Evolutionary conservation across 805 yeast species (phyloP).

Genomic region (Saturnispora saitoi): DNA sequence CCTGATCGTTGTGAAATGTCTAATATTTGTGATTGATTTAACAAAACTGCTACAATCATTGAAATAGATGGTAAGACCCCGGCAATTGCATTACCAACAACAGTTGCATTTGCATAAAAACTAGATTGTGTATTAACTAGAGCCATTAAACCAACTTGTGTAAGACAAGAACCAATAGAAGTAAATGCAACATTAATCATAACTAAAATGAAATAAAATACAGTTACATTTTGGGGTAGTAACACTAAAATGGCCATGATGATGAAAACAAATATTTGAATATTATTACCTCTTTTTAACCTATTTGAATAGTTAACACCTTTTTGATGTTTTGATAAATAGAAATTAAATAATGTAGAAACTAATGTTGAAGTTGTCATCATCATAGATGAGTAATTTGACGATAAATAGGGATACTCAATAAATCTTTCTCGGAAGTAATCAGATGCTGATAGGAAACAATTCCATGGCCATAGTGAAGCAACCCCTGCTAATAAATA

Average conservation of each 20-base stretch:
- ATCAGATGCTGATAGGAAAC: constrained; percentile 77
- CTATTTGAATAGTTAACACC: constrained; percentile 51
- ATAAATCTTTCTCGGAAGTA: constrained; percentile 61
- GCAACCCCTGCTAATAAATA: constrained; percentile 69
- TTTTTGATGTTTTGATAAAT: constrained; percentile 56
- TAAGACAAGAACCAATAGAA: constrained; percentile 67
- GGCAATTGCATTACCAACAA: constrained; percentile 92
- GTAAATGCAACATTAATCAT: constrained; percentile 58
- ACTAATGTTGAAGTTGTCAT: constrained; percentile 78
- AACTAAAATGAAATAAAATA: constrained; percentile 40
- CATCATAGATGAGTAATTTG: constrained; percentile 69
- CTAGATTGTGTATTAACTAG: constrained; percentile 70
- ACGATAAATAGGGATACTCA: constrained; percentile 40
- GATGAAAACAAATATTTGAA: constrained; percentile 52
- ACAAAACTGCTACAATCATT: constrained; percentile 43
- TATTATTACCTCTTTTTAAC: constrained; percentile 48
- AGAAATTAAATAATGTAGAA: constrained; percentile 49
- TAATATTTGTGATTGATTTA: constrained; percentile 10
- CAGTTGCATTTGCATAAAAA: constrained; percentile 75
- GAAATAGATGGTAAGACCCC: constrained; percentile 86
- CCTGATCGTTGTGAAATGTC: constrained; percentile 17
- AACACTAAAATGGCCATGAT: constrained; percentile 47
- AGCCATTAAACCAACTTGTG: constrained; percentile 90
- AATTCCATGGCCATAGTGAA: constrained; percentile 94
- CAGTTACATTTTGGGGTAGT: constrained; percentile 25